A percentile compares a stretch with the other conserved stretches of the same genome.
Evolutionary conservation across 768 basidiomycete species (phyloP).

Genomic region (Phylloporus rhodoxanthus): DNA sequence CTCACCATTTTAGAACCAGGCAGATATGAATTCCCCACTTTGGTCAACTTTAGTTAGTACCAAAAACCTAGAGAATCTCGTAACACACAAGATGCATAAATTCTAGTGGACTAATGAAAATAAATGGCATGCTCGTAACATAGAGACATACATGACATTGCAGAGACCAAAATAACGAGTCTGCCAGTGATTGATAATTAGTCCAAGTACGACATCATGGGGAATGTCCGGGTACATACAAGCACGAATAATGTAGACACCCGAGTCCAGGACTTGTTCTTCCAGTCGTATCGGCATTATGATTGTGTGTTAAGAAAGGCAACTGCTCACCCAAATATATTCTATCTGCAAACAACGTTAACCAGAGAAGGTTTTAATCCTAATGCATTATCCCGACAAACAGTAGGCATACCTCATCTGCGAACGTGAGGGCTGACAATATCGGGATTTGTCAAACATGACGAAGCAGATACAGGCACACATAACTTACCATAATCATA

Average conservation of each 20-base stretch:
- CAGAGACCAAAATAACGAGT: conserved; percentile 2
- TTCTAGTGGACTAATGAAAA: background rate
- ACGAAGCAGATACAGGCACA: background rate
- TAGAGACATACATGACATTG: background rate
- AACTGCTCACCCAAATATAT: background rate
- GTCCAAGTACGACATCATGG: background rate
- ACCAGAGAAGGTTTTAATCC: background rate
- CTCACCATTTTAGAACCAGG: background rate
- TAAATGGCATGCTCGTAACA: background rate
- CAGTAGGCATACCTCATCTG: background rate
- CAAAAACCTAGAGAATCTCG: background rate
- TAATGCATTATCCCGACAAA: background rate
- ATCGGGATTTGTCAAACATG: background rate
- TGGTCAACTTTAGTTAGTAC: background rate
- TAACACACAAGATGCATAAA: background rate
- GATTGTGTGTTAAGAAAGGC: background rate
- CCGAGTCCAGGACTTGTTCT: background rate
- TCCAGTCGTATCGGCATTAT: background rate
- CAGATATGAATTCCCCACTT: background rate
- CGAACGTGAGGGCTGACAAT: background rate
- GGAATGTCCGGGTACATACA: background rate
- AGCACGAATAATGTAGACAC: conserved; percentile 1
- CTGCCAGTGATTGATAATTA: background rate
- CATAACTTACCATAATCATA: background rate
- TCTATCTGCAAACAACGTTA: background rate